phyloP scores from a whole-genome alignment of 192 early-diverging fungal species.

The Funneliformis geosporum region DNA sequence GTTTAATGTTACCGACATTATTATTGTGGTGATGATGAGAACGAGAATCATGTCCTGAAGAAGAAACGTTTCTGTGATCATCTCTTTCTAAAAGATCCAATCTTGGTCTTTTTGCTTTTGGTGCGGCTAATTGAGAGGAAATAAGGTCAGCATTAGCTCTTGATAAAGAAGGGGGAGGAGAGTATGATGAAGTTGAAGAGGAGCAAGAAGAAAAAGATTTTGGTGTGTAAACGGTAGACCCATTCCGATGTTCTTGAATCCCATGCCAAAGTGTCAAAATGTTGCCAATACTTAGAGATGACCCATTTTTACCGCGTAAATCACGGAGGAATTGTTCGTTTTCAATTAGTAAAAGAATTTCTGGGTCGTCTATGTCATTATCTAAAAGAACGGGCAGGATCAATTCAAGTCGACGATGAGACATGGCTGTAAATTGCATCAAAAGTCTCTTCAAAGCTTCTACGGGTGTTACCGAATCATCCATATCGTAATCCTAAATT shows the following conservation, averaged over 20 bases:
- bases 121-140: background rate
- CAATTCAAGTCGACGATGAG: constrained; percentile 9
- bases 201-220: constrained; percentile 28
- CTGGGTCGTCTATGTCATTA: constrained; percentile 35
- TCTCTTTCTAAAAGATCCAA: constrained; percentile 13
- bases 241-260: constrained; percentile 30
- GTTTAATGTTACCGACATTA: constrained; percentile 2
- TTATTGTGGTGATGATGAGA: background rate
- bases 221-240: constrained; percentile 21
- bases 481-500: constrained; percentile 30
- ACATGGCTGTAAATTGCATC: constrained; percentile 32
- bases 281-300: constrained; percentile 26
- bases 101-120: constrained; percentile 14
- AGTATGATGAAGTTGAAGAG: constrained; percentile 28
- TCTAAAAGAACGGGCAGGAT: constrained; percentile 31
- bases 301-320: constrained; percentile 32
- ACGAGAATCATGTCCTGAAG: background rate
- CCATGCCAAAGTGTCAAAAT: constrained; percentile 31
- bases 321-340: constrained; percentile 32
- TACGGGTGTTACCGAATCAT: constrained; percentile 14
- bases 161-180: constrained; percentile 15
- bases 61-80: background rate
- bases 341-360: constrained; percentile 32
- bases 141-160: background rate
- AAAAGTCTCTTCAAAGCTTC: constrained; percentile 29